Conservation (phyloP, 305 asterid genomes). For the Euphrasia arctica region DNA sequence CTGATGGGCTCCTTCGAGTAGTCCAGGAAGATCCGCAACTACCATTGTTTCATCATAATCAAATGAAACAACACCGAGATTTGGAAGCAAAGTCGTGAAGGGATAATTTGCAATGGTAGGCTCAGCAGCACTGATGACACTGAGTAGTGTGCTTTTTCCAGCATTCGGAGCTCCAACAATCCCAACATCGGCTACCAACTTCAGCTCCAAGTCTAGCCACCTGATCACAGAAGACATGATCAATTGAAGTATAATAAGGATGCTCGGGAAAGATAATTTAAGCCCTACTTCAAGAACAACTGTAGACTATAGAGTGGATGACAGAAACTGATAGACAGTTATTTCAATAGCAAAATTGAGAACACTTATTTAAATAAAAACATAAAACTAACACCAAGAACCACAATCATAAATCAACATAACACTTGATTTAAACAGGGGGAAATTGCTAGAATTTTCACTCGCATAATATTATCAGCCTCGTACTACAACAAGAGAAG, state of each 20-base stretch:
- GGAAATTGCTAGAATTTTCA: not conserved
- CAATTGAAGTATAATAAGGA: slow-evolving; percentile 17
- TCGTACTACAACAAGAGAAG: not conserved
- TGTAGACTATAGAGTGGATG: slow-evolving; percentile 6
- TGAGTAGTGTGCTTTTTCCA: slow-evolving; percentile 91
- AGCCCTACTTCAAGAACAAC: not conserved
- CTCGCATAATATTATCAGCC: not conserved
- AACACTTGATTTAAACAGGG: not conserved
- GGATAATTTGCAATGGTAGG: slow-evolving; percentile 92
- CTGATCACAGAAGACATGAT: slow-evolving; percentile 39
- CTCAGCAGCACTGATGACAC: slow-evolving; percentile 89
- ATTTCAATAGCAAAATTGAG: not conserved
- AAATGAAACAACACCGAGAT: slow-evolving; percentile 94
- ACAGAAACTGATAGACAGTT: not conserved
- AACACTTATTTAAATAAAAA: not conserved
- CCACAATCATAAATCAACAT: slow-evolving; percentile 7
- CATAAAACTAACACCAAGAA: slow-evolving; percentile 5
- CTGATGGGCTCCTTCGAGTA: slow-evolving; percentile 93
- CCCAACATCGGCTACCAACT: slow-evolving; percentile 97
- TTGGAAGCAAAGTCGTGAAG: slow-evolving; percentile 93
- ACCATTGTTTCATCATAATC: slow-evolving; percentile 80
- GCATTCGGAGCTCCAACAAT: slow-evolving; percentile 97
- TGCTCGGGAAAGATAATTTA: not conserved
- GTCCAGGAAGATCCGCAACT: slow-evolving; percentile 92
- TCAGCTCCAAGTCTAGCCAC: slow-evolving; percentile 95